Evolutionary conservation across 2,329 filamentous ascomycete genomes (phyloP), one percentile per base, ranked within the genome.

Genomic region (Ceratocystis cubensis): DNA sequence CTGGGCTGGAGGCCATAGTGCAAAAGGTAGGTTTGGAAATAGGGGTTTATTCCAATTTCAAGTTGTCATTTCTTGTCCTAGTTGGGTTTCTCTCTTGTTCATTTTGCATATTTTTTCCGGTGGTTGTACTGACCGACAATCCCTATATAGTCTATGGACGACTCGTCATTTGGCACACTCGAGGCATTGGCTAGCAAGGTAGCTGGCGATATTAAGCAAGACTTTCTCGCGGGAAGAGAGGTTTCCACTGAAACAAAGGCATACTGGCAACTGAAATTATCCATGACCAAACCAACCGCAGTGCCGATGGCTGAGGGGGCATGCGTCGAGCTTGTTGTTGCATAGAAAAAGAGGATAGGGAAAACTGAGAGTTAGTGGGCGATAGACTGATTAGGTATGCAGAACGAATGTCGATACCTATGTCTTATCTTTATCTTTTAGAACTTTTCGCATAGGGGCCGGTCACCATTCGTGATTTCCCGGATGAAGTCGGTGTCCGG

Each of bases 281-380:
- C 78, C 28, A 76, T 91, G 64, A 84, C 86, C 74, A 91, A 91
- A 76, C 88, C 88, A 2, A 84, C 86, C 13, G 88, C 88, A 0
- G 85, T 91, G 22, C 82, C 84, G 0, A 83, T 88, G 71, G 88
- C 88, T 1, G 88, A 90, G 70, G 86, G 84, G 10, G 87, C 88
- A 0, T 79, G 81, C 3, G 84, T 91, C 5, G 86, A 90, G 73
- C 69, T 65, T 48, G 63, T 66, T 33, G 59, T 61, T 5, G 48
- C 63, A 20, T 66, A 33, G 17, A 45, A 37, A 41, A 37, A 64
- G 20, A 57, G 41, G 13, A 37, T 10, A 41, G 37, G 3, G 37
- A 13, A 41, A 41, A 41, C 13, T 41, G 10, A 41, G 10, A 15
- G 37, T 41, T 41, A 15, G 37, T 15, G 37, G 13, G 37, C 10